phyloP scores from a whole-genome alignment of 768 basidiomycete genomes.

The Gelatoporia subvermispora region DNA sequence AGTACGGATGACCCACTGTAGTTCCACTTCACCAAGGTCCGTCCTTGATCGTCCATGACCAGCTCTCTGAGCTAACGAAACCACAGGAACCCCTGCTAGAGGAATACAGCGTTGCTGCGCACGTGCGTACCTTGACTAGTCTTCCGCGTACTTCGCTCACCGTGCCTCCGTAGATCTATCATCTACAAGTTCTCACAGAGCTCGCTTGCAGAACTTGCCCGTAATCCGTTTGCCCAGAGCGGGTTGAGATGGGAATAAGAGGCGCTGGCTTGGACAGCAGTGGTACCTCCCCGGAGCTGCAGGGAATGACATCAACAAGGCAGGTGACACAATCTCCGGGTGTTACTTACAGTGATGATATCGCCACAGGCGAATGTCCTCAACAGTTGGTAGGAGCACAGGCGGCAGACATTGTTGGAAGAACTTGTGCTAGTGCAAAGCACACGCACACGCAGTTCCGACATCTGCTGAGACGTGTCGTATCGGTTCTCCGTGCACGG shows the following conservation, averaged over 20 bases:
- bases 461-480: no score
- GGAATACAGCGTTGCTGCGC: constrained; percentile 97
- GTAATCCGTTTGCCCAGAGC: constrained; percentile 94
- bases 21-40: constrained; percentile 96
- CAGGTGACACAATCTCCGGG: no score
- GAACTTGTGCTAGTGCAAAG: constrained; percentile 66
- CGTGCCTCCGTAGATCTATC: constrained; percentile 38
- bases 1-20: constrained; percentile 95
- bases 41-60: no score
- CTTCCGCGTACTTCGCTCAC: not conserved
- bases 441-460: no score
- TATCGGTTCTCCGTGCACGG: no score
- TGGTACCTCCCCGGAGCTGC: constrained; percentile 93
- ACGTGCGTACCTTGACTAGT: constrained; percentile 46
- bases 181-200: constrained; percentile 96
- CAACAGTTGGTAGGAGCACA: constrained; percentile 81
- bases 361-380: constrained; percentile 88
- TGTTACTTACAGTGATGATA: no score
- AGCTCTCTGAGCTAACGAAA: not conserved
- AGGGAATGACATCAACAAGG: constrained; percentile 96
- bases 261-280: constrained; percentile 87
- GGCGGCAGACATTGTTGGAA: constrained; percentile 84
- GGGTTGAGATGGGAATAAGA: constrained; percentile 99
- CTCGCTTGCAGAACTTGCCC: constrained; percentile 90
- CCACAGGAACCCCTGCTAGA: constrained; percentile 86